These are phyloP conservation scores for Breynia disticha DNA, from an alignment of 441 rosid genomes.

Conservation along the genomic window DNA sequence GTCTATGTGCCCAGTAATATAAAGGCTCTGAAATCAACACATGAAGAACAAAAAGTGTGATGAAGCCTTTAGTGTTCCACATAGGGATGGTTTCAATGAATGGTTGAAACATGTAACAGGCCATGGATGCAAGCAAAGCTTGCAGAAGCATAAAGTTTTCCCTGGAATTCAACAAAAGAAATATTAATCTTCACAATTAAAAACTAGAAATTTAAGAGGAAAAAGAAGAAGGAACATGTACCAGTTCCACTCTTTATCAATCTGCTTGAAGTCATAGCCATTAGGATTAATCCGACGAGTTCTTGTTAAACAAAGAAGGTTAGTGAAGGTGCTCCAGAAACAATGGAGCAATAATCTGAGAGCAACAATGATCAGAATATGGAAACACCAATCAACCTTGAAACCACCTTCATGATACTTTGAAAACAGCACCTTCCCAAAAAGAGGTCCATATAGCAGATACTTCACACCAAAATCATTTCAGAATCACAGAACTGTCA, in stretches of 20 bases:
- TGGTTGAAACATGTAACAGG: constrained; percentile 38
- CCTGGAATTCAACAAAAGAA: constrained; percentile 34
- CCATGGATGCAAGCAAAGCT: constrained; percentile 49
- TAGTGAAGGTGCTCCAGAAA: constrained; percentile 34
- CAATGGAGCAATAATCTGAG: constrained; percentile 31
- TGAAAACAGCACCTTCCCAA: constrained; percentile 48
- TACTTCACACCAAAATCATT: constrained; percentile 32
- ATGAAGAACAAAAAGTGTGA: constrained; percentile 52
- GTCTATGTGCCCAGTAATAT: constrained; percentile 57
- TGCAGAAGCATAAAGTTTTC: constrained; percentile 83
- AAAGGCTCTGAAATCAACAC: constrained; percentile 74
- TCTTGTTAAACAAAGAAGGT: constrained; percentile 53
- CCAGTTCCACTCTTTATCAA: constrained; percentile 93
- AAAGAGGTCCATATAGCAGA: constrained; percentile 65
- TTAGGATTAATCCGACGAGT: constrained; percentile 46
- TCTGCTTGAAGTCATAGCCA: constrained; percentile 80
- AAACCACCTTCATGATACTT: constrained; percentile 32
- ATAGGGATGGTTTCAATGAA: constrained; percentile 39
- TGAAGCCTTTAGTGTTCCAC: constrained; percentile 61
- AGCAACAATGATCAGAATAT: constrained; percentile 39
- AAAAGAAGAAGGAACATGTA: constrained; percentile 12
- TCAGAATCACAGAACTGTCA: not conserved
- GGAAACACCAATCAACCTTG: constrained; percentile 50
- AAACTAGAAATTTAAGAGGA: not conserved
- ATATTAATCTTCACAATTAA: not conserved